Conservation (phyloP, 495 filamentous ascomycete genomes). For the Neurospora sp. region DNA sequence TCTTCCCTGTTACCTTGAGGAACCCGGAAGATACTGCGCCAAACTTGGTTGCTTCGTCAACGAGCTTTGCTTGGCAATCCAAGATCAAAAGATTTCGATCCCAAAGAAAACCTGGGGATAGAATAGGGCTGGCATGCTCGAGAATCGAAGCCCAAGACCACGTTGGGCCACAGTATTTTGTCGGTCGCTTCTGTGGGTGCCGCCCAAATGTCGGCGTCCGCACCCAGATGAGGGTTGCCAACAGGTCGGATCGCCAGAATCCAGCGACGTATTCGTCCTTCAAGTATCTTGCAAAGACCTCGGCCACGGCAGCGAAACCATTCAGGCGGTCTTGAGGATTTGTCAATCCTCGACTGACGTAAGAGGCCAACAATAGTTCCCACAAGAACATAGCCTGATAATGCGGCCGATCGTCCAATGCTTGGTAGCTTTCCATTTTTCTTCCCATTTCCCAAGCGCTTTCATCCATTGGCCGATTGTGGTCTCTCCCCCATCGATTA, state of each 20-base stretch:
- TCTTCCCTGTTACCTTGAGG: not conserved
- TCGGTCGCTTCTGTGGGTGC: not conserved
- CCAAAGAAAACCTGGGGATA: not conserved
- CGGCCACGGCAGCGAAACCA: not conserved
- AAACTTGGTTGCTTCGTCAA: not conserved
- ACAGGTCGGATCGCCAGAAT: not conserved
- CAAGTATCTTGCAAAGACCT: not conserved
- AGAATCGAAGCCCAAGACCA: not conserved
- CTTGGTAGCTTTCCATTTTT: not conserved
- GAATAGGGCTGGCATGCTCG: not conserved
- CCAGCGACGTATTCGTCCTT: not conserved
- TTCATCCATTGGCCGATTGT: not conserved
- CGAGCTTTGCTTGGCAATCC: not conserved
- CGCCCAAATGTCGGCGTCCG: no score
- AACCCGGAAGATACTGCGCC: not conserved
- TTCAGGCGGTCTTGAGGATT: not conserved
- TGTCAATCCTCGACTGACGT: not conserved
- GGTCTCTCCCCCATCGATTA: not conserved
- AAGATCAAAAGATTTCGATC: not conserved
- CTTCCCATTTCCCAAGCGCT: accelerated
- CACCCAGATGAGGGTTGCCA: not conserved
- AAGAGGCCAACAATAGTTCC: not conserved
- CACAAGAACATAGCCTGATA: not conserved
- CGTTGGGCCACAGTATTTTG: not conserved
- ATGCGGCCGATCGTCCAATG: not conserved